Evolutionary conservation across 495 filamentous ascomycete genomes (phyloP).

Genomic region (Penicillium ucsense): DNA sequence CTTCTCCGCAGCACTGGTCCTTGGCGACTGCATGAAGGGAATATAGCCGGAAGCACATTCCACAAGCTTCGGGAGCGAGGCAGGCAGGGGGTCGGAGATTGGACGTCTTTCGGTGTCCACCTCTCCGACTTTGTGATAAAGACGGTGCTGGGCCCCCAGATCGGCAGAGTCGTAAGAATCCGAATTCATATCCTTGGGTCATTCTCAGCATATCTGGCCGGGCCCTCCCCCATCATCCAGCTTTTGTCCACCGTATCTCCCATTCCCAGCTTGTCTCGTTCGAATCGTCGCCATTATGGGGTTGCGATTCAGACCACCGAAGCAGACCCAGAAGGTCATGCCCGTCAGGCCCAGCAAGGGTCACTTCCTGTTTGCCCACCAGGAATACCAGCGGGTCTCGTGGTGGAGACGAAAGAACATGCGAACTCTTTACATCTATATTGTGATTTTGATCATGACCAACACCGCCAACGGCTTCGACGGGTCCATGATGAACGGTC

Average conservation of each 20-base stretch:
- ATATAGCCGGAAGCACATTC: too few species aligned
- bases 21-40: too few species aligned
- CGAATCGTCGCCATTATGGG: neutral
- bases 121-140: too few species aligned
- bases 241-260: neutral
- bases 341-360: neutral
- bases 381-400: neutral
- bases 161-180: too few species aligned
- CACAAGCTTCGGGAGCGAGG: too few species aligned
- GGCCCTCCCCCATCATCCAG: too few species aligned
- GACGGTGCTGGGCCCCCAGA: too few species aligned
- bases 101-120: too few species aligned
- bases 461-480: slow-evolving; percentile 14
- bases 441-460: slow-evolving; percentile 2
- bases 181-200: too few species aligned
- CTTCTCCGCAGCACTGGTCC: too few species aligned
- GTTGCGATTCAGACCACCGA: neutral
- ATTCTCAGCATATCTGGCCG: too few species aligned
- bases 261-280: neutral
- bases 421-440: slow-evolving; percentile 2
- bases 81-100: too few species aligned
- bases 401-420: slow-evolving; percentile 1
- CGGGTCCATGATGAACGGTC: slow-evolving; percentile 23
- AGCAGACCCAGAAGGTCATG: neutral
- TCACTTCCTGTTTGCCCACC: neutral